A percentile compares a stretch with the other conserved stretches of the same genome.
These are phyloP conservation scores for Albizia julibrissin DNA, from an alignment of 306 rosid genomes.

Conservation along the genomic window DNA sequence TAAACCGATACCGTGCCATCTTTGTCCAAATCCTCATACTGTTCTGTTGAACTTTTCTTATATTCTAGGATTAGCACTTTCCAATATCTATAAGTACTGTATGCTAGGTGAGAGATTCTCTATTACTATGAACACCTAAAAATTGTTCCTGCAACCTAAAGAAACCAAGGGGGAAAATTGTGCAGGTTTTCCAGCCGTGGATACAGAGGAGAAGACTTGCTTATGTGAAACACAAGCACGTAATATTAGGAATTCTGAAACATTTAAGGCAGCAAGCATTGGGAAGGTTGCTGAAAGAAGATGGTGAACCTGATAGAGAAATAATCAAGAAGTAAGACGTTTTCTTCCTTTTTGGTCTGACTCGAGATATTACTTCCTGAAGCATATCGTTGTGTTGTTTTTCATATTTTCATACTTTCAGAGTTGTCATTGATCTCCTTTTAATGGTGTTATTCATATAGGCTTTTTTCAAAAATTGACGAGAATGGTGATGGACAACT, in stretches of 20 bases:
- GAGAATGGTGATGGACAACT: conserved; percentile 48
- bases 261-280: conserved; percentile 61
- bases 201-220: conserved; percentile 71
- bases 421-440: conserved; percentile 22
- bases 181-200: conserved; percentile 94
- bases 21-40: background rate
- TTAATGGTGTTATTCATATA: conserved; percentile 35
- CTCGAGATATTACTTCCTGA: background rate
- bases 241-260: conserved; percentile 66
- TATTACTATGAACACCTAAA: conserved; percentile 2
- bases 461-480: conserved; percentile 68
- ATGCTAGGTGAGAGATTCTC: conserved; percentile 18
- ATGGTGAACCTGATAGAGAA: conserved; percentile 68
- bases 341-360: conserved; percentile 29
- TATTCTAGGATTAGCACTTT: background rate
- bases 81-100: conserved; percentile 8
- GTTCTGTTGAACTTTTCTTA: conserved; percentile 7
- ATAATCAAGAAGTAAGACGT: conserved; percentile 57
- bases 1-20: no score
- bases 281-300: conserved; percentile 63
- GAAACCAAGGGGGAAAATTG: conserved; percentile 8
- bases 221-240: conserved; percentile 72
- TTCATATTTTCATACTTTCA: background rate
- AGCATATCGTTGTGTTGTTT: conserved; percentile 25
- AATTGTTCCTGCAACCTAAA: conserved; percentile 1